Evolutionary conservation across 1,139 yeast genomes (phyloP).

Genomic region (Groenewaldozyma auringiensis): DNA sequence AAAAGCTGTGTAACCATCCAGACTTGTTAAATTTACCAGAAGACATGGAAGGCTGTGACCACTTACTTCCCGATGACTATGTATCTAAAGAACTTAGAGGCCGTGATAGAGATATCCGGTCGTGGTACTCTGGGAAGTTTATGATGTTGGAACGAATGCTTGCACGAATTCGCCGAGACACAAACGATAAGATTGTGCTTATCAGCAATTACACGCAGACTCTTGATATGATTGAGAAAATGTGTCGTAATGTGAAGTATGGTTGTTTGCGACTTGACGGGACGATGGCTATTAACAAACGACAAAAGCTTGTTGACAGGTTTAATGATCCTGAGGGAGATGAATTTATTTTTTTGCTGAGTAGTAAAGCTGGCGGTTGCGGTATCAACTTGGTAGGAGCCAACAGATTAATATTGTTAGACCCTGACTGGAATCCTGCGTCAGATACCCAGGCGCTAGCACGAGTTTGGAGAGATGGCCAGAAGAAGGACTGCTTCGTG

Average conservation of each 20-base stretch:
- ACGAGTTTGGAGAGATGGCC: conserved; percentile 98
- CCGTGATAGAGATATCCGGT: conserved; percentile 57
- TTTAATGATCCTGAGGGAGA: conserved; percentile 87
- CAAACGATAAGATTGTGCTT: conserved; percentile 88
- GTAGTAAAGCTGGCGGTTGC: conserved; percentile 98
- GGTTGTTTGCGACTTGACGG: conserved; percentile 89
- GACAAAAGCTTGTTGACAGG: conserved; percentile 85
- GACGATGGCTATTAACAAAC: conserved; percentile 80
- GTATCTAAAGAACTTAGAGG: conserved; percentile 37
- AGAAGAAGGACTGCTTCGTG: conserved; percentile 91
- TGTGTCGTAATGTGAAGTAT: conserved; percentile 69
- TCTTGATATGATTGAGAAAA: conserved; percentile 74
- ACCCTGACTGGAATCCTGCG: conserved; percentile 99
- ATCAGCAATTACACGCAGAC: conserved; percentile 95
- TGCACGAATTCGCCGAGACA: conserved; percentile 63
- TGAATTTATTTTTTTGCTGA: conserved; percentile 79
- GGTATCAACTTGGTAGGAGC: conserved; percentile 97
- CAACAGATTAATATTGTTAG: conserved; percentile 76
- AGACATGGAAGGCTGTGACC: conserved; percentile 63
- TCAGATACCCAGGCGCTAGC: conserved; percentile 98
- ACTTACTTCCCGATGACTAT: conserved; percentile 69
- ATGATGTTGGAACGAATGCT: conserved; percentile 61
- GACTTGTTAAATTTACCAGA: conserved; percentile 69
- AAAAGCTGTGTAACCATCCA: conserved; percentile 91
- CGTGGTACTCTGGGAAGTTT: conserved; percentile 52